A percentile compares a stretch with the other conserved stretches of the same genome.
These are phyloP conservation scores for Pulveroboletus sp. DNA, from an alignment of 768 basidiomycete species.

Conservation along the genomic window DNA sequence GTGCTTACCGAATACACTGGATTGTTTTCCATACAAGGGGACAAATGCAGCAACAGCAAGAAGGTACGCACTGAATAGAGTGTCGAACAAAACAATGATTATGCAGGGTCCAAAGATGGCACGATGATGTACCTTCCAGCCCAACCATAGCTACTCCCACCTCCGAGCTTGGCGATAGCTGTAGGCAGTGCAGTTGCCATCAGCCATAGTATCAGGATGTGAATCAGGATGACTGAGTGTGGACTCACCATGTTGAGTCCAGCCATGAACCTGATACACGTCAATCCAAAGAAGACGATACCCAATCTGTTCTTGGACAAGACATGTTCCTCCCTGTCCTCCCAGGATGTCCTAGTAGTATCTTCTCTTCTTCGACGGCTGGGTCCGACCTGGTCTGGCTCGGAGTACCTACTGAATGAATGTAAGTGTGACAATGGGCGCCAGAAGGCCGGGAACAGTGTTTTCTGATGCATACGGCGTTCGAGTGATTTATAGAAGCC, in stretches of 20 bases:
- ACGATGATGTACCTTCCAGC: constrained; percentile 55
- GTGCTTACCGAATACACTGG: constrained; percentile 47
- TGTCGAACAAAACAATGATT: background rate
- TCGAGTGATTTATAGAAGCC: no score
- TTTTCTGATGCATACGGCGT: no score
- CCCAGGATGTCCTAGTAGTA: constrained; percentile 61
- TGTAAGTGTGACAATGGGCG: no score
- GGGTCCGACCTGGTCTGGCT: background rate
- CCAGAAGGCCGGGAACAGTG: no score
- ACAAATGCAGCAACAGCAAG: constrained; percentile 64
- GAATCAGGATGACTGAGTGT: background rate
- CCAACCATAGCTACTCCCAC: constrained; percentile 67
- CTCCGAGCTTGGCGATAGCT: constrained; percentile 63
- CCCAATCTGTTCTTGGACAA: constrained; percentile 38
- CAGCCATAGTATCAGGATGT: constrained; percentile 20
- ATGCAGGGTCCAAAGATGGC: background rate
- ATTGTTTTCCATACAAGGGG: constrained; percentile 78
- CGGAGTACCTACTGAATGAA: constrained; percentile 4
- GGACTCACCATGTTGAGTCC: constrained; percentile 57
- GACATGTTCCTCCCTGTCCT: constrained; percentile 48
- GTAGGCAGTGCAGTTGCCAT: constrained; percentile 77
- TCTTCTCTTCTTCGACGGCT: constrained; percentile 34
- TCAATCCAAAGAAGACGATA: constrained; percentile 28
- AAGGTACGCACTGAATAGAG: constrained; percentile 59
- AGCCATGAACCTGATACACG: constrained; percentile 35